A percentile compares a stretch with the other conserved stretches of the same genome.
Conservation (phyloP, 2,329 filamentous ascomycete genomes). For the Sarocladium kiliense region DNA sequence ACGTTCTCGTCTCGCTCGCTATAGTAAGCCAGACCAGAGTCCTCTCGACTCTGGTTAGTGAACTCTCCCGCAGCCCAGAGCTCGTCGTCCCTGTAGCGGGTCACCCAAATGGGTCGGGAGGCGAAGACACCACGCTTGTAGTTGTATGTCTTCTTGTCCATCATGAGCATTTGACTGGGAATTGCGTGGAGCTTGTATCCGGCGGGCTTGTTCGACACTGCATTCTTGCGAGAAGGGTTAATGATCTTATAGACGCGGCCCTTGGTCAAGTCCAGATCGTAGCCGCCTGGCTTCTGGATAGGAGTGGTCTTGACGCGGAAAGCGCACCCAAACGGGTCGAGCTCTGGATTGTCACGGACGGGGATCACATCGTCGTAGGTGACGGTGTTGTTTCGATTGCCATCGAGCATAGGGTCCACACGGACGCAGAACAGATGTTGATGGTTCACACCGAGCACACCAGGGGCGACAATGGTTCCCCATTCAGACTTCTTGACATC, state of each 20-base stretch:
- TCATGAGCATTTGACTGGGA: slow-evolving; percentile 36
- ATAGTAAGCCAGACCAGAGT: slow-evolving; percentile 6
- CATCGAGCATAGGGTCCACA: slow-evolving; percentile 46
- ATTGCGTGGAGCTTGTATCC: slow-evolving; percentile 37
- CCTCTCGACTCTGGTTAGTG: slow-evolving; percentile 34
- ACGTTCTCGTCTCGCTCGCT: slow-evolving; percentile 37
- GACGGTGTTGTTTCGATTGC: slow-evolving; percentile 39
- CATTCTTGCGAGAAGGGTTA: slow-evolving; percentile 34
- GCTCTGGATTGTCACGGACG: slow-evolving; percentile 23
- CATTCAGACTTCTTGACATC: slow-evolving; percentile 42
- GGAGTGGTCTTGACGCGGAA: slow-evolving; percentile 34
- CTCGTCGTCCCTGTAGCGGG: slow-evolving; percentile 30
- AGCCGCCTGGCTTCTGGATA: slow-evolving; percentile 34
- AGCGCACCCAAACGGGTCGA: slow-evolving; percentile 46
- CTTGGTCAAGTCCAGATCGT: slow-evolving; percentile 40
- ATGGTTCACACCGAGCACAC: slow-evolving; percentile 56
- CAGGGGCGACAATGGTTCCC: slow-evolving; percentile 52
- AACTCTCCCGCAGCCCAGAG: slow-evolving; percentile 31
- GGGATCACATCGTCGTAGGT: slow-evolving; percentile 9
- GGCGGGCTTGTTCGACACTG: slow-evolving; percentile 32
- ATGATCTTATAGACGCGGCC: slow-evolving; percentile 43
- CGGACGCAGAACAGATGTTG: slow-evolving; percentile 53
- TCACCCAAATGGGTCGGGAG: slow-evolving; percentile 34
- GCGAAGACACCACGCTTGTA: slow-evolving; percentile 22
- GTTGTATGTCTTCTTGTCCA: slow-evolving; percentile 13